phyloP scores from a whole-genome alignment of 2,329 filamentous ascomycete genomes.

The Monilinia fructicola region DNA sequence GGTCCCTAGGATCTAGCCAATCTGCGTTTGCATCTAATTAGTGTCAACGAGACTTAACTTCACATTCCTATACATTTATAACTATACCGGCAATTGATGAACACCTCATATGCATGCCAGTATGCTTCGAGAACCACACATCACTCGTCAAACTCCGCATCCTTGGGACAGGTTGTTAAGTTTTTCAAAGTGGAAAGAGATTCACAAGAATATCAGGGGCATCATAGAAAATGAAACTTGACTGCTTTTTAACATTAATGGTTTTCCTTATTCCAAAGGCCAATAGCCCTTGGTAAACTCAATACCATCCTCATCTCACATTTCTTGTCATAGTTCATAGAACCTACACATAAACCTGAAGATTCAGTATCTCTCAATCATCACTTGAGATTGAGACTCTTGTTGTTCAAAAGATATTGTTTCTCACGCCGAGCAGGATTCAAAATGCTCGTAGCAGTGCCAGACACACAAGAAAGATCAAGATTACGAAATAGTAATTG shows the following conservation, averaged over 20 bases:
- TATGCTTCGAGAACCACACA: neutral
- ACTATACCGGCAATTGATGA: neutral
- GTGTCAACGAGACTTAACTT: neutral
- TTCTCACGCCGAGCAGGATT: no score
- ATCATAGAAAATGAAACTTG: neutral
- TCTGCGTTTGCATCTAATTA: neutral
- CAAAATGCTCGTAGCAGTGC: no score
- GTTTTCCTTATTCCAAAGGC: neutral
- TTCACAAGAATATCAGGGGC: neutral
- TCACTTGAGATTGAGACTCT: no score
- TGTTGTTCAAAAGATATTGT: no score
- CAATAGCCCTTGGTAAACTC: neutral
- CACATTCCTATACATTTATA: neutral
- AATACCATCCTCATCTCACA: neutral
- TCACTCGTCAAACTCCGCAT: neutral
- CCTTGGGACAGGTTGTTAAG: neutral
- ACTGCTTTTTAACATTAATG: neutral
- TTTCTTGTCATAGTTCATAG: neutral
- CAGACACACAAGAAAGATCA: no score
- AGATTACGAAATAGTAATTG: no score
- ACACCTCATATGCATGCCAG: constrained; percentile 6
- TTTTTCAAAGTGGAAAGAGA: neutral
- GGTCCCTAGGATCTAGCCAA: neutral
- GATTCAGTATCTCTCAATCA: no score
- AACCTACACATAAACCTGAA: neutral